Conservation (phyloP, 148 eudicot genomes). For the Heliosperma pusillum region DNA sequence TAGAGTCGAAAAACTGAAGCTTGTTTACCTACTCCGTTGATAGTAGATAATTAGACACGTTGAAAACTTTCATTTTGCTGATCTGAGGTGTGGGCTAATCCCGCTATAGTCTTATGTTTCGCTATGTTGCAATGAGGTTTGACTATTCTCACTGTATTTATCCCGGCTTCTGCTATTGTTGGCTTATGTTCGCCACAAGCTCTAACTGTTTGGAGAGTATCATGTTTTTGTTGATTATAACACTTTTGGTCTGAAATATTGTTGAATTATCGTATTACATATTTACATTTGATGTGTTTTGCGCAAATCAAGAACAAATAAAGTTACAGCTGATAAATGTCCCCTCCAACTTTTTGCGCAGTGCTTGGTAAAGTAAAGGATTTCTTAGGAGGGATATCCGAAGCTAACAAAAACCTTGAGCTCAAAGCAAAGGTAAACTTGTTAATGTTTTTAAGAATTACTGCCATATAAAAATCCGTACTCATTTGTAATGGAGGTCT, state of each 20-base stretch:
- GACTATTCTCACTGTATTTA: too few species aligned
- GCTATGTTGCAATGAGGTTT: too few species aligned
- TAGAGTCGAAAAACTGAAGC: too few species aligned
- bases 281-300: background rate
- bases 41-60: too few species aligned
- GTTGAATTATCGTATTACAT: background rate
- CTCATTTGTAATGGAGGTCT: background rate
- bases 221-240: background rate
- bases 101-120: too few species aligned
- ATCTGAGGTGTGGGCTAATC: too few species aligned
- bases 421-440: slow-evolving; percentile 59
- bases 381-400: slow-evolving; percentile 67
- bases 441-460: background rate
- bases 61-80: too few species aligned
- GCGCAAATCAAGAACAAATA: background rate
- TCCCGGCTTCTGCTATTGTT: too few species aligned
- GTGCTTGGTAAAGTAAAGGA: slow-evolving; percentile 72
- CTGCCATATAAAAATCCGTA: background rate
- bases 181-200: too few species aligned
- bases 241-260: background rate
- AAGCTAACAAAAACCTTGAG: slow-evolving; percentile 66
- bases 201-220: too few species aligned
- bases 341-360: slow-evolving; percentile 25
- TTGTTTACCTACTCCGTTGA: too few species aligned
- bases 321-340: background rate